Evolutionary conservation across 192 early-diverging fungal species (phyloP), one percentile per base, ranked within the genome.

Genomic region (Endogone sp.): DNA sequence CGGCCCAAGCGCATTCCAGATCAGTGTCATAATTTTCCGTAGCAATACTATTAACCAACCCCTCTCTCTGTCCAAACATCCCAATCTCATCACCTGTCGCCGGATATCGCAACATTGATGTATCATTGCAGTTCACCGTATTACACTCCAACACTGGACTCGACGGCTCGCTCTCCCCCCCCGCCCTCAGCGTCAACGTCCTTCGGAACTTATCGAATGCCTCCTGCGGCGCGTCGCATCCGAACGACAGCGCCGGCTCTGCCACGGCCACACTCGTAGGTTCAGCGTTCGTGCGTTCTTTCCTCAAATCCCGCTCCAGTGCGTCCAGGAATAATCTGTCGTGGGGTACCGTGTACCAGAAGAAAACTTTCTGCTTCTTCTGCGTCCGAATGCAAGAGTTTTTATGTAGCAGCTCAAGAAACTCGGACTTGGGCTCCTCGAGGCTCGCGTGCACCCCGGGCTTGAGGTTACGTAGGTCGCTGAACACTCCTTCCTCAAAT

Each of bases 291-390:
- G 90, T 85, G 6, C 94, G 87, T 79, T 97, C 97, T 28, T 95
- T 87, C 84, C 97, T 98, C 13, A 97, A 79, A 75, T 99, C 95
- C 44, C 97, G 88, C 79, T 99, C 95, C 60, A 98, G 86, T 2
- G 97, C 97, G 76, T 99, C 97, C 56, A 92, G 83, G 75, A 99
- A 99, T 49, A 99, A 88, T 44, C 91, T 74, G 73, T 99, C 96
- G 75, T 97, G 96, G 13, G 90, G 91, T 22, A 99, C 97, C 22
- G 94, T 92, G 75, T 89, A 91, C 96, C 97, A 99, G 75, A 91
- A 96, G 78, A 98, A 99, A n/a, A 99, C 97, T 65, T 98, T 98
- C 82, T 99, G 97, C 82, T 98, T 98, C 85, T 98, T 99, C 76
- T 98, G 97, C 3, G 95, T 97, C 32, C 97, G 90, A 69, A 99